Evolutionary conservation across 495 filamentous ascomycete species (phyloP), one percentile per base, ranked within the genome.

Genomic region (Hyphodiscus hymeniophilus): DNA sequence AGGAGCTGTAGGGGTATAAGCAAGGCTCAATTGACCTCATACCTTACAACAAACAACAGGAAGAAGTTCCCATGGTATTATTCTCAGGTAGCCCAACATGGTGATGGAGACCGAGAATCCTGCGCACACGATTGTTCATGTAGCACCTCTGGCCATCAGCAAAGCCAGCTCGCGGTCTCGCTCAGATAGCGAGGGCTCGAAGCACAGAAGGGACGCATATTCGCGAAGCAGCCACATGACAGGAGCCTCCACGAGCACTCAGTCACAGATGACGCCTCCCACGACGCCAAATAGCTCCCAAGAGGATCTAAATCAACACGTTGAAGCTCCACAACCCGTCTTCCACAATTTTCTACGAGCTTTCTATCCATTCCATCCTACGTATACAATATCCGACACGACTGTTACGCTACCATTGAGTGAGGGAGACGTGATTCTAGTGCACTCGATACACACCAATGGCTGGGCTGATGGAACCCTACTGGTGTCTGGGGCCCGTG

Each of bases 401-500:
- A 91, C 87, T 7, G 85, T 97, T 48, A 96, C 91, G 16, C 65
- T 95, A 7, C 87, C 89, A 5, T 73, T 99, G 24, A 86, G 88
- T 55, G 78, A 84, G 55, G 94, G 92, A 43, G 94, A 97, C 56
- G 77, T 99, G 18, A 86, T 99, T 42, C 66, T 99, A 47, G 82
- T 99, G 28, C 94, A 99, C 65, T 95, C 92, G 12, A 85, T 99
- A 55, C 94, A 99, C 67, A 89, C 87, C 41, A 99, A 95, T 70
- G 94, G 94, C 57, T 99, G 94, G 94, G 94, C 92, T 33, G 94
- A 99, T 65, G 94, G 94, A 33, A 99, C 94, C n/a, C 71, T 95
- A 36, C 66, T 99, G 44, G 76, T 85, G 44, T 85, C 87, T 11
- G 92, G 91, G 15, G 84, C 84, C 47, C 78, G 94, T 57, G 94